phyloP scores from a whole-genome alignment of 768 basidiomycete genomes.

The Macrolepiota fuliginosa region DNA sequence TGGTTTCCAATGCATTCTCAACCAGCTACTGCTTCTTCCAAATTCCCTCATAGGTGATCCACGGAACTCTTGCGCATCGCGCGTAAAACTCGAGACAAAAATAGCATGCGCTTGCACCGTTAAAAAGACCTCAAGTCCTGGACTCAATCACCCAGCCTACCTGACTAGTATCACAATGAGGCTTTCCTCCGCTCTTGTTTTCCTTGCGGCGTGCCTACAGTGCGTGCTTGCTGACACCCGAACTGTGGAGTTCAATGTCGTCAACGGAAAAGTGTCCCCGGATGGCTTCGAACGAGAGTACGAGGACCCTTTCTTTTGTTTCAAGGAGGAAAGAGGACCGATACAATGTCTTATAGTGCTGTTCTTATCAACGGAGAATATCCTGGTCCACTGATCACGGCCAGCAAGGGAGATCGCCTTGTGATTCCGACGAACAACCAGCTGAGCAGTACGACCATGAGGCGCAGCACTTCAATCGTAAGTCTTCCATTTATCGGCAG shows the following conservation, averaged over 20 bases:
- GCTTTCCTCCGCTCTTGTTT: neutral
- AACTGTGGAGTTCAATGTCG: conserved; percentile 27
- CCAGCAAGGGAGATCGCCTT: conserved; percentile 20
- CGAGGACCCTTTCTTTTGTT: neutral
- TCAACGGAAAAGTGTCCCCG: conserved; percentile 43
- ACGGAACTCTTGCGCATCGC: no score
- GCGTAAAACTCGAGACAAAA: neutral
- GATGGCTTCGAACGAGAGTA: conserved; percentile 42
- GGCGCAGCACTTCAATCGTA: conserved; percentile 29
- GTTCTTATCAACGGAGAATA: conserved; percentile 24
- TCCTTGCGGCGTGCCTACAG: neutral
- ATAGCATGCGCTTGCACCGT: neutral
- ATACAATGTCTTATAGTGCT: neutral
- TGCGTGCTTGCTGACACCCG: neutral
- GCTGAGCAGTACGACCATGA: conserved; percentile 36
- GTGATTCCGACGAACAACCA: conserved; percentile 21
- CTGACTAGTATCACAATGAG: neutral
- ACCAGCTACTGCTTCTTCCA: no score
- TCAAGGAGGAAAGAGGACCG: neutral
- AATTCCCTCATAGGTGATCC: no score
- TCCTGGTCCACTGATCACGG: conserved; percentile 28
- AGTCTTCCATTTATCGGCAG: conserved; percentile 4
- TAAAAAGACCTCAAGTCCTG: neutral
- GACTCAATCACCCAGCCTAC: neutral
- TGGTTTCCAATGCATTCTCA: neutral